phyloP scores from a whole-genome alignment of 805 yeast species.

The Candida ortonii region DNA sequence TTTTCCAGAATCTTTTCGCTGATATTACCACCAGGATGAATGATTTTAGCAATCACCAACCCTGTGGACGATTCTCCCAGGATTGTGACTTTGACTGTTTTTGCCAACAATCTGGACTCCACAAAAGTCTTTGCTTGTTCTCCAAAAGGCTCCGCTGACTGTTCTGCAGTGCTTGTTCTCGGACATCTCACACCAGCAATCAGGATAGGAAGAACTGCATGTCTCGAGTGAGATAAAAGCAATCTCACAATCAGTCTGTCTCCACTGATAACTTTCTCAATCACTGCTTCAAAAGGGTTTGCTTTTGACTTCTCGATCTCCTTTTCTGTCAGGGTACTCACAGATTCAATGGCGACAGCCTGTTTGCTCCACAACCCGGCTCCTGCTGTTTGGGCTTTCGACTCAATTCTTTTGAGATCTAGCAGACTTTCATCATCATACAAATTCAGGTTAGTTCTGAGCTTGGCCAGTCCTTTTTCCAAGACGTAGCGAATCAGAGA shows the following conservation, averaged over 20 bases:
- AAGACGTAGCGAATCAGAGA: slow-evolving; percentile 58
- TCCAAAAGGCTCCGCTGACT: slow-evolving; percentile 56
- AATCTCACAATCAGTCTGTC: slow-evolving; percentile 69
- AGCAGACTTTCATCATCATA: slow-evolving; percentile 41
- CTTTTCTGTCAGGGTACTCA: slow-evolving; percentile 30
- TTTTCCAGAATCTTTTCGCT: slow-evolving; percentile 61
- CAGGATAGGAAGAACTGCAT: slow-evolving; percentile 55
- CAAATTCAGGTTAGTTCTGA: slow-evolving; percentile 48
- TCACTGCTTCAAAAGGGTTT: slow-evolving; percentile 53
- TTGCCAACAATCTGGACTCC: slow-evolving; percentile 60
- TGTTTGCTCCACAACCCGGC: slow-evolving; percentile 53
- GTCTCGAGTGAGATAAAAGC: slow-evolving; percentile 45
- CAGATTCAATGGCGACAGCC: slow-evolving; percentile 25
- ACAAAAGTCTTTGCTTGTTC: slow-evolving; percentile 64
- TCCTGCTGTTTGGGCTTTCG: slow-evolving; percentile 48
- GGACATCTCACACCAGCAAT: slow-evolving; percentile 77
- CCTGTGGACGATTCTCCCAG: slow-evolving; percentile 64
- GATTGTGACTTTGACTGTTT: slow-evolving; percentile 53
- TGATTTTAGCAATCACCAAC: slow-evolving; percentile 53
- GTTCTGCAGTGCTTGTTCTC: slow-evolving; percentile 51
- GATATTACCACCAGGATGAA: slow-evolving; percentile 77
- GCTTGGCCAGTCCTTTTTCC: slow-evolving; percentile 57
- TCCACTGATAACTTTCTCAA: slow-evolving; percentile 76
- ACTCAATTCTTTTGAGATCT: slow-evolving; percentile 40
- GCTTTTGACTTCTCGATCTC: slow-evolving; percentile 37